A percentile compares a stretch with the other conserved stretches of the same genome.
Conservation (phyloP, 179 eudicot genomes). For the Sideroxylon spinosum region DNA sequence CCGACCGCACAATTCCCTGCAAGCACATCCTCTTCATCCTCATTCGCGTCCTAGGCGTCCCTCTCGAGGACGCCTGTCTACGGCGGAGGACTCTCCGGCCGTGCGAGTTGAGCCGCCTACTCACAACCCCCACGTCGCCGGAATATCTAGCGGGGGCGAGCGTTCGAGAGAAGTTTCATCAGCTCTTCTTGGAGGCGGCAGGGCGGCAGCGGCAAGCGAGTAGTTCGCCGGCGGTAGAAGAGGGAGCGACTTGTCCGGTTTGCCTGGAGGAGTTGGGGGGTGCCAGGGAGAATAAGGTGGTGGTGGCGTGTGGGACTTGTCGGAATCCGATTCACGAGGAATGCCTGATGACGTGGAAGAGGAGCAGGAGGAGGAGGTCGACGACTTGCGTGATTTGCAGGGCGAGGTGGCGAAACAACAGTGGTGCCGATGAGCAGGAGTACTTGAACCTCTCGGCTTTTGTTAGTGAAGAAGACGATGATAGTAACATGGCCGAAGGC, state of each 20-base stretch:
- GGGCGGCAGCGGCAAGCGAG: constrained; percentile 10
- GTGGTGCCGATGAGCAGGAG: constrained; percentile 39
- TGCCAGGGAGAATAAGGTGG: constrained; percentile 40
- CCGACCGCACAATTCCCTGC: constrained; percentile 79
- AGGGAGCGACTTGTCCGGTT: constrained; percentile 62
- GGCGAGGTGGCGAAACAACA: constrained; percentile 66
- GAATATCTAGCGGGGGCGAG: constrained; percentile 46
- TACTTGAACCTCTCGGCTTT: constrained; percentile 75
- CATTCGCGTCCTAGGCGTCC: constrained; percentile 66
- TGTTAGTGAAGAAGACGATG: constrained; percentile 39
- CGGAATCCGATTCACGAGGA: constrained; percentile 69
- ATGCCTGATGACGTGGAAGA: constrained; percentile 74
- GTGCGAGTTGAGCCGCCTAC: constrained; percentile 54
- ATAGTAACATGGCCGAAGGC: too few species aligned
- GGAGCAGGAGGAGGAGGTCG: constrained; percentile 54
- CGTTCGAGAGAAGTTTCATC: constrained; percentile 57
- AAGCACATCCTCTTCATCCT: constrained; percentile 76
- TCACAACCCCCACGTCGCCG: constrained; percentile 33
- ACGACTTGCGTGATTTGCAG: constrained; percentile 79
- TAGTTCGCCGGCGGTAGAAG: constrained; percentile 23
- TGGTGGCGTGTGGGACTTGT: constrained; percentile 71
- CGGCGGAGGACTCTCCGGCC: constrained; percentile 55
- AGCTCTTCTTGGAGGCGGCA: constrained; percentile 38
- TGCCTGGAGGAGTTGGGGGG: constrained; percentile 69
- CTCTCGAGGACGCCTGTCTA: constrained; percentile 56